Evolutionary conservation across 2,329 filamentous ascomycete species (phyloP), one percentile per base, ranked within the genome.

Genomic region (Seiridium cupressi): DNA sequence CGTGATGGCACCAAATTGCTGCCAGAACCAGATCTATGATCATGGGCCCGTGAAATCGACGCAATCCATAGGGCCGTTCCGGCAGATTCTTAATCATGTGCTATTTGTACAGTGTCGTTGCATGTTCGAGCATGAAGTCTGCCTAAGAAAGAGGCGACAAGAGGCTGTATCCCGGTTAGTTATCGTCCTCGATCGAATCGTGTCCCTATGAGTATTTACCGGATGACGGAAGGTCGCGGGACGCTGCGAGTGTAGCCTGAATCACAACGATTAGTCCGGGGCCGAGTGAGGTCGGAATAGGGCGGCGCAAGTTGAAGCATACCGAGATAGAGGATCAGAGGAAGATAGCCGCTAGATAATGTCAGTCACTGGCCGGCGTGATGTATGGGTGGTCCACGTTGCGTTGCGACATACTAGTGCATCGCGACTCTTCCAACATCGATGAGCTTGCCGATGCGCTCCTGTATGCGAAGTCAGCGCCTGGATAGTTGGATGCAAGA

Each of bases 381-480:
- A 55, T 5, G 53, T 55, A 34, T 13, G 47, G 56, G 8, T 26
- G 35, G 58, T n/a, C 55, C n/a, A 10, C 18, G 18, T 26, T 26
- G 18, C 18, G 18, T 26, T 26, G 40, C 44, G 35, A 74, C 90
- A 67, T 86, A 96, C 92, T 98, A 99, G 82, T 99, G 95, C 73
- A 99, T 90, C 62, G 91, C 93, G 71, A 97, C 89, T 72, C 93
- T 88, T 64, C 93, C 95, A 76, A 97, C 82, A 78, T 98, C 95
- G 76, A 99, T 95, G 81, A 98, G 85, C 84, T 93, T 94, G 73
- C 91, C 89, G 79, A 99, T 97, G 84, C 95, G 93, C 89, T 99
- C 95, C 94, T 97, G 70, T 67, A 57, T 34, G 55, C 44, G 36
- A 57, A 51, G 72, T 58, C 60, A 10, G 51, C 44, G 18, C 34